Evolutionary conservation across 2,329 filamentous ascomycete genomes (phyloP).

Genomic region (Trichoderma koningiopsis): DNA sequence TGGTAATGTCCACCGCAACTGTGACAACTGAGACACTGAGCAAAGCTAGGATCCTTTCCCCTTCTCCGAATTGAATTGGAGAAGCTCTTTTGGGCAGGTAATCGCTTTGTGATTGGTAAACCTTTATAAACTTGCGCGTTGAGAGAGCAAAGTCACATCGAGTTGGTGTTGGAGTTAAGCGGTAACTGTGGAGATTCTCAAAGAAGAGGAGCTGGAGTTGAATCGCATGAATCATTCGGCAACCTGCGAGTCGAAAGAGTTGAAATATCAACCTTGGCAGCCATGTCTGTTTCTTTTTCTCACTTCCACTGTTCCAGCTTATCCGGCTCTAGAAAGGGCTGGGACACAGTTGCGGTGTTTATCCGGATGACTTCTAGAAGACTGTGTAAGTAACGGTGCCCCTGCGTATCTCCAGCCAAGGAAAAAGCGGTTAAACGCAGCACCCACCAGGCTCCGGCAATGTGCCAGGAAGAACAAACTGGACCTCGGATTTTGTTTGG

Average conservation of each 20-base stretch:
- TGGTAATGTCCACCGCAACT: slow-evolving; percentile 9
- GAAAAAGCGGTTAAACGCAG: not conserved
- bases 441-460: slow-evolving; percentile 34
- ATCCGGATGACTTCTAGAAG: slow-evolving; percentile 34
- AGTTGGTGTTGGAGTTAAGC: not conserved
- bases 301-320: slow-evolving; percentile 30
- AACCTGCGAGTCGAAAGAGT: not conserved
- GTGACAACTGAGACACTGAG: not conserved
- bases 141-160: not conserved
- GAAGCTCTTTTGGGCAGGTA: not conserved
- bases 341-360: slow-evolving; percentile 35
- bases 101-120: not conserved
- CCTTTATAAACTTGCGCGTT: not conserved
- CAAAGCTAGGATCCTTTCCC: not conserved
- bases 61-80: not conserved
- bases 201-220: not conserved
- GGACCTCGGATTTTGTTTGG: slow-evolving; percentile 34
- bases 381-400: not conserved
- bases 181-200: not conserved
- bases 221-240: not conserved
- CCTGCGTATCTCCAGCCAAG: not conserved
- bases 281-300: not conserved
- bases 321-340: slow-evolving; percentile 42
- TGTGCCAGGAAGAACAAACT: slow-evolving; percentile 36
- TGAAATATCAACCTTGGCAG: not conserved